phyloP scores from a whole-genome alignment of 768 basidiomycete genomes.

The Suillus bovinus region DNA sequence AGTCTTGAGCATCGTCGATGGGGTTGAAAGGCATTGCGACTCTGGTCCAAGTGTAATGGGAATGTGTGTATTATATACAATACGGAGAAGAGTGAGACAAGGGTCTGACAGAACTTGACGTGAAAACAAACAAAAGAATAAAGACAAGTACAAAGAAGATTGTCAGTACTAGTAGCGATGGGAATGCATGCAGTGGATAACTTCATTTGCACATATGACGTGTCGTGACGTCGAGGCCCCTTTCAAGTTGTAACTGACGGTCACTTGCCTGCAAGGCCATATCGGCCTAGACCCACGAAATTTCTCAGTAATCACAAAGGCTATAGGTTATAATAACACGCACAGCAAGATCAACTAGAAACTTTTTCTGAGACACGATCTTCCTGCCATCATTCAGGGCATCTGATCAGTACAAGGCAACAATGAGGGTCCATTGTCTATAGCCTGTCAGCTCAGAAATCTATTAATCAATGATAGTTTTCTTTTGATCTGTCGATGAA shows the following conservation, averaged over 20 bases:
- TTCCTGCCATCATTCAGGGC: constrained; percentile 8
- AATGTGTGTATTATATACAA: not conserved
- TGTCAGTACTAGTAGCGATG: not conserved
- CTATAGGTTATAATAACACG: not conserved
- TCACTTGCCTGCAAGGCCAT: not conserved
- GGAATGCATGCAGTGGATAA: not conserved
- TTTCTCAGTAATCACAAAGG: not conserved
- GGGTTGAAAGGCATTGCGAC: constrained; percentile 18
- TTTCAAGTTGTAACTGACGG: not conserved
- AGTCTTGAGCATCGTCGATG: constrained; percentile 22
- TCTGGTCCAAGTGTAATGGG: not conserved
- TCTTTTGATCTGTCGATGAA: not conserved
- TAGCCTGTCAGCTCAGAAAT: not conserved
- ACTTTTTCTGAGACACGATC: constrained; percentile 1
- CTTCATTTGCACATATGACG: not conserved
- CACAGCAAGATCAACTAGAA: not conserved
- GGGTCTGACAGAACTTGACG: constrained; percentile 4
- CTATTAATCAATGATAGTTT: not conserved
- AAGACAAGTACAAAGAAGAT: not conserved
- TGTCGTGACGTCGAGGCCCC: not conserved
- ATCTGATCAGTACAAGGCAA: constrained; percentile 15
- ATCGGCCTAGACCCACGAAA: not conserved
- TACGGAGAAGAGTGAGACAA: not conserved
- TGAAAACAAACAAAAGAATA: not conserved
- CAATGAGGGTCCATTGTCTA: not conserved